Conservation (phyloP, 495 filamentous ascomycete species). For the Amphirosellinia nigrospora region DNA sequence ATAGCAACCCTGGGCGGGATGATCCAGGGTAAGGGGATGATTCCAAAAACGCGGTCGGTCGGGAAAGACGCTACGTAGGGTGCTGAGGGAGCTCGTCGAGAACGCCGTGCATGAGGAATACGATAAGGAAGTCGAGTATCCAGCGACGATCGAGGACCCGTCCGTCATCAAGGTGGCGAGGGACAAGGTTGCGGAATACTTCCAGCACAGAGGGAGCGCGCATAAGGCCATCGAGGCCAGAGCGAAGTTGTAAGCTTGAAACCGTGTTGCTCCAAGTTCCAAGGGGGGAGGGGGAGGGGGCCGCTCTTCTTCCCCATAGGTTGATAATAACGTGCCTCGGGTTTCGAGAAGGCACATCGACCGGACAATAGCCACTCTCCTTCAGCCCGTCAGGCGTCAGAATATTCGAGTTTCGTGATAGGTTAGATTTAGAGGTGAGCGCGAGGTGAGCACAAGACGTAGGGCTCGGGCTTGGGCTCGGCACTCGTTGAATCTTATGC, state of each 20-base stretch:
- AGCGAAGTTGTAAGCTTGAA: slow-evolving; percentile 60
- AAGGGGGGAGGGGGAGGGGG: background rate
- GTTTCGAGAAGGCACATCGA: too few relatives aligned
- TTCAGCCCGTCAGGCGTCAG: background rate
- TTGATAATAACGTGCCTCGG: background rate
- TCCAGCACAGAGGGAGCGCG: slow-evolving; percentile 47
- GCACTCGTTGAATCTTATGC: background rate
- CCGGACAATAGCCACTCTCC: background rate
- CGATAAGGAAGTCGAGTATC: slow-evolving; percentile 55
- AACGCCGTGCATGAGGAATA: slow-evolving; percentile 60
- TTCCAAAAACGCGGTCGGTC: slow-evolving; percentile 88
- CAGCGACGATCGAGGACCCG: slow-evolving; percentile 62
- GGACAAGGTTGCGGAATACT: slow-evolving; percentile 56
- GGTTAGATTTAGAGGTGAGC: too few relatives aligned
- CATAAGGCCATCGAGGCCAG: slow-evolving; percentile 60
- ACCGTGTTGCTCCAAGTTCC: background rate
- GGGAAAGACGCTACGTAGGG: slow-evolving; percentile 84
- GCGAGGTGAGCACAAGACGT: background rate
- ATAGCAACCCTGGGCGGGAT: slow-evolving; percentile 86
- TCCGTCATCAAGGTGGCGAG: slow-evolving; percentile 56
- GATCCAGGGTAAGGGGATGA: slow-evolving; percentile 85
- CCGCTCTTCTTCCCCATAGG: slow-evolving; percentile 1
- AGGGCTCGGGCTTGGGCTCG: background rate
- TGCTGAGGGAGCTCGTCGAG: slow-evolving; percentile 82
- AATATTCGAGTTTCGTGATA: background rate